Base-by-base conservation (phyloP, 2,329 filamentous ascomycete species). In the Colletotrichum cereale region DNA sequence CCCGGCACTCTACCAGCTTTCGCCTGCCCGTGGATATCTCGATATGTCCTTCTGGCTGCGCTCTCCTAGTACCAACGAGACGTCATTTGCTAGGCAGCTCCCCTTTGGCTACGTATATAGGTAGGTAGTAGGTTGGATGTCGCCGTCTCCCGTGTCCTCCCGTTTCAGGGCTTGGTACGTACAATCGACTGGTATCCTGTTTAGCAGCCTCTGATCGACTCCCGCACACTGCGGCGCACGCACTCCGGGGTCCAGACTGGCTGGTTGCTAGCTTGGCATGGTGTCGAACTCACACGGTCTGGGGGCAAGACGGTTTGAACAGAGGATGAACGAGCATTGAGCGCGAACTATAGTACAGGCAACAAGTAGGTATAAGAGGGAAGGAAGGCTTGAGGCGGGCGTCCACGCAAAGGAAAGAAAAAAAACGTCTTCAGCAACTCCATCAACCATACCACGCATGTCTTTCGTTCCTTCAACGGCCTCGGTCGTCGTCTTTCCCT, bases 281-380 rank as follows among this genome's bases (percentile, higher is more conserved):
- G 3, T 14, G 24, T 58, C 7, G 7, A 42, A 29, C 24, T 42
- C 36, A 58, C 55, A 29, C 29, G 34, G 11, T 12, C 3, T 18
- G 12, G n/a, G 16, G 36, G 42, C 42, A 10, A 11, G 42, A 11
- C 18, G 31, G 57, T 26, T 63, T 71, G 68, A 71, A 71, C 65
- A 76, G 70, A 72, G 75, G 75, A 67, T 74, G 74, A 71, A 75
- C 68, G 68, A 58, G 65, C 70, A 71, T 66, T 72, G 60, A 66
- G 66, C 70, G 61, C 70, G 70, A 60, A 65, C 66, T 72, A 72
- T 72, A 71, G 61, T 71, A 72, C 70, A 72, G 66, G 55, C 70
- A 71, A 67, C 68, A 70, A 72, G 70, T 71, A 72, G 70, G 70
- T 72, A 68, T 71, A 71, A 61, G 55, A 72, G 70, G 70, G 47